Percentiles rank a stretch among this genome's conserved stretches.
Evolutionary conservation across 352 stramenopile genomes (phyloP).

Genomic region (Phytophthora uliginosa): DNA sequence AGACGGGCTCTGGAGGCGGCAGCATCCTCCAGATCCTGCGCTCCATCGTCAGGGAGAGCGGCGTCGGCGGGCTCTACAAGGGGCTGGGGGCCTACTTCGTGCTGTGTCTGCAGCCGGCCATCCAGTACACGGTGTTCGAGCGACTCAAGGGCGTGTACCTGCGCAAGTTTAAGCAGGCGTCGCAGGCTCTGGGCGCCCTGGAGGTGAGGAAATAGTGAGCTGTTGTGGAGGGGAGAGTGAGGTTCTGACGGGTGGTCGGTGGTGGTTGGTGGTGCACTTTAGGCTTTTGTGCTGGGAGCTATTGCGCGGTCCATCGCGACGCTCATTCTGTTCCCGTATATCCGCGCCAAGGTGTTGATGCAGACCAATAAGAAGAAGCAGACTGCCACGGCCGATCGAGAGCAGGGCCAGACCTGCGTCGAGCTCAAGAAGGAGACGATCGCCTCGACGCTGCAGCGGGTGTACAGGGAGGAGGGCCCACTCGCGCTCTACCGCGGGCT

Average conservation of each 20-base stretch:
- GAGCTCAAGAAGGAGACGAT: slow-evolving; percentile 83
- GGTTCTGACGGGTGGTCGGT: slow-evolving; percentile 13
- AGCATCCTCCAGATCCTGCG: slow-evolving; percentile 73
- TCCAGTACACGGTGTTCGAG: slow-evolving; percentile 98
- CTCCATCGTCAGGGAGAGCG: slow-evolving; percentile 66
- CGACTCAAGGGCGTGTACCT: slow-evolving; percentile 84
- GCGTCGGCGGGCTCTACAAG: slow-evolving; percentile 86
- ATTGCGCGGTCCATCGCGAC: slow-evolving; percentile 95
- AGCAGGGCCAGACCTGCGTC: slow-evolving; percentile 18
- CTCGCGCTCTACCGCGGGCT: slow-evolving; percentile 95
- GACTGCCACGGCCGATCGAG: slow-evolving; percentile 13
- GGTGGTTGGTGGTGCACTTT: slow-evolving; percentile 16
- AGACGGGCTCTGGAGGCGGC: slow-evolving; percentile 65
- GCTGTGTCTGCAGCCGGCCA: slow-evolving; percentile 97
- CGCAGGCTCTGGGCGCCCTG: slow-evolving; percentile 67
- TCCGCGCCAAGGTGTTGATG: slow-evolving; percentile 97
- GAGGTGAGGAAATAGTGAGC: slow-evolving; percentile 48
- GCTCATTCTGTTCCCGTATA: slow-evolving; percentile 97
- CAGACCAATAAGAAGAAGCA: slow-evolving; percentile 90
- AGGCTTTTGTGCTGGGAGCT: slow-evolving; percentile 97
- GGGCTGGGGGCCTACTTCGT: slow-evolving; percentile 93
- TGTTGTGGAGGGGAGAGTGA: not conserved
- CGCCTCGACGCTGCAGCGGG: slow-evolving; percentile 72
- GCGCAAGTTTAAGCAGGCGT: slow-evolving; percentile 64
- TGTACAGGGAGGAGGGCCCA: slow-evolving; percentile 89